Percentiles rank a stretch among this genome's conserved stretches.
phyloP scores from a whole-genome alignment of 2,329 filamentous ascomycete species.

The Xylariales sp. region DNA sequence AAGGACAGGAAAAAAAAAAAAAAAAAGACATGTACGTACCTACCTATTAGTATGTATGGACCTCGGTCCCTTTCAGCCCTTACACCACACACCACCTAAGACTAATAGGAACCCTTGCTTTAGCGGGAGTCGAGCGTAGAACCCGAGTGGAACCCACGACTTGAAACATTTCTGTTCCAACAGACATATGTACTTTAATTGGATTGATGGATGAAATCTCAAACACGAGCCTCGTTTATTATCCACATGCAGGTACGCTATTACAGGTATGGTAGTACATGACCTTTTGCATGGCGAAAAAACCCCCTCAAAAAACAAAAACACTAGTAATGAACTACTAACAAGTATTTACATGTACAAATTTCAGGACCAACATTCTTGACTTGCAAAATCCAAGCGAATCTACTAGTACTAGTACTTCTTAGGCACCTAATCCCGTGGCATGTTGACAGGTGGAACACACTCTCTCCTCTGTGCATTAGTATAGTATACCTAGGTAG shows the following conservation, averaged over 20 bases:
- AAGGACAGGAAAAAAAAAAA: too few relatives aligned
- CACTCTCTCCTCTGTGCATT: too few relatives aligned
- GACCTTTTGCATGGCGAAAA: background rate
- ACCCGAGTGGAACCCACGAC: background rate
- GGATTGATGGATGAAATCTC: conserved; percentile 20
- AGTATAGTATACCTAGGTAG: too few relatives aligned
- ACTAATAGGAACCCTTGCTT: conserved; percentile 2
- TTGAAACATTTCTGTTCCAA: conserved; percentile 28
- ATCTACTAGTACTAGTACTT: too few relatives aligned
- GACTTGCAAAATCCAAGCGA: background rate
- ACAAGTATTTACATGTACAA: background rate
- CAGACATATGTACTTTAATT: conserved; percentile 16
- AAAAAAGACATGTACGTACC: conserved; percentile 12
- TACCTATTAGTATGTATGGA: too few relatives aligned
- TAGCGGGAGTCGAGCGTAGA: conserved; percentile 21
- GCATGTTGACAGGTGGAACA: too few relatives aligned
- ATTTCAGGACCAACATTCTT: background rate
- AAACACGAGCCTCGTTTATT: conserved; percentile 20
- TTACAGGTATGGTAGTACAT: too few relatives aligned
- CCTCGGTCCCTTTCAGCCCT: too few relatives aligned
- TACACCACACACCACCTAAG: too few relatives aligned
- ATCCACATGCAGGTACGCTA: conserved; percentile 2
- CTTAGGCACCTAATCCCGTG: too few relatives aligned
- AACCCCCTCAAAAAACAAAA: background rate
- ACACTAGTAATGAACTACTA: background rate